These are phyloP conservation scores for Coniophora puteana DNA, from an alignment of 1,284 basidiomycete genomes.

Conservation along the genomic window DNA sequence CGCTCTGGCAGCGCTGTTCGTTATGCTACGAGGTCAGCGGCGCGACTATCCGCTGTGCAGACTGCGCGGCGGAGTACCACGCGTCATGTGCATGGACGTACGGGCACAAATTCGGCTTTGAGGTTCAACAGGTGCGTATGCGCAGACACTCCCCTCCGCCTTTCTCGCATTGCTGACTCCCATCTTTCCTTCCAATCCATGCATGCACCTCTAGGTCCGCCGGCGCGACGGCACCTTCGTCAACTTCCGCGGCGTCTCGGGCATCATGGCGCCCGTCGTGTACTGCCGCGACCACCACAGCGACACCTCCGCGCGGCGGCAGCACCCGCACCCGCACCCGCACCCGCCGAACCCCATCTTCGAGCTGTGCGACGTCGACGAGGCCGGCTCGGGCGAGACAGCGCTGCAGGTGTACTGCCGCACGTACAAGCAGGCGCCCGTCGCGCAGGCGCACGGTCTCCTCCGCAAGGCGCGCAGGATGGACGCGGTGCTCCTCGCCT, in stretches of 20 bases:
- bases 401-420: conserved; percentile 83
- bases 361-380: too few relatives aligned
- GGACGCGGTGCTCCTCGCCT: conserved; percentile 58
- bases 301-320: too few relatives aligned
- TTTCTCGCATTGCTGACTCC: conserved; percentile 4
- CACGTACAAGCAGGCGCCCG: conserved; percentile 77
- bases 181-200: conserved; percentile 4
- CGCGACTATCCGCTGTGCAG: conserved; percentile 79
- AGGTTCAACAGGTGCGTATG: conserved; percentile 72
- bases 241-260: conserved; percentile 85
- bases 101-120: conserved; percentile 85
- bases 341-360: too few relatives aligned
- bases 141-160: not conserved
- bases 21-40: conserved; percentile 70
- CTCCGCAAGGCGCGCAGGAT: conserved; percentile 83
- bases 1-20: conserved; percentile 45
- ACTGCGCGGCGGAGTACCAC: conserved; percentile 82
- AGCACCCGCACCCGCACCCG: too few relatives aligned
- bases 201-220: conserved; percentile 65
- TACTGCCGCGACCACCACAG: conserved; percentile 82
- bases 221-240: conserved; percentile 62
- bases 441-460: conserved; percentile 72
- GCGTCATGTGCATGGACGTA: conserved; percentile 87
- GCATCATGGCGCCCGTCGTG: conserved; percentile 78
- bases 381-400: conserved; percentile 62